Evolutionary conservation across 2,329 filamentous ascomycete genomes (phyloP).

Genomic region (Colletotrichum destructivum): DNA sequence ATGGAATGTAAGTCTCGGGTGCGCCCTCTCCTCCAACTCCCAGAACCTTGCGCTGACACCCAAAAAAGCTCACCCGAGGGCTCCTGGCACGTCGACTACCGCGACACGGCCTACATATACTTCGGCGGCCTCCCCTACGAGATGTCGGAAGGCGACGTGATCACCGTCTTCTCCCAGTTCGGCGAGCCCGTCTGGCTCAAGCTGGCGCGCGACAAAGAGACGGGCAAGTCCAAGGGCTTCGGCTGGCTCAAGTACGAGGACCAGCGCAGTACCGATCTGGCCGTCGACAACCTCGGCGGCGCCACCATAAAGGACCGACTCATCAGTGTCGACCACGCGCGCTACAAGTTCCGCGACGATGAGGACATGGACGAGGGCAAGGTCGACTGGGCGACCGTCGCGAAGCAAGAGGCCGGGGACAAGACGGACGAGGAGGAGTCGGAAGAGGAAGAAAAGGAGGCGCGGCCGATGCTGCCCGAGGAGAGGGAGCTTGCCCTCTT

Average conservation of each 20-base stretch:
- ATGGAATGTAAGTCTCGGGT: conserved; percentile 75
- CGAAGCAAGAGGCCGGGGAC: conserved; percentile 66
- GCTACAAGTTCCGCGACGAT: conserved; percentile 91
- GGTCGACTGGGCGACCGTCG: conserved; percentile 73
- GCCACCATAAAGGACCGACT: conserved; percentile 85
- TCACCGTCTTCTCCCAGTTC: conserved; percentile 97
- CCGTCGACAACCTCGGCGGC: conserved; percentile 95
- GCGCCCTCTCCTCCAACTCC: background rate
- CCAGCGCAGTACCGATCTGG: conserved; percentile 94
- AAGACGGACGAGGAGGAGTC: conserved; percentile 62
- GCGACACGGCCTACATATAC: conserved; percentile 96
- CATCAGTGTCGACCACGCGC: conserved; percentile 90
- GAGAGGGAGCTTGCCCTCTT: conserved; percentile 84
- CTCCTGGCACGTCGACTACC: conserved; percentile 98
- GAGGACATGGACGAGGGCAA: conserved; percentile 74
- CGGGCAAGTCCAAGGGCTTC: conserved; percentile 94
- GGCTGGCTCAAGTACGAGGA: conserved; percentile 99
- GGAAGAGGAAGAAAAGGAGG: conserved; percentile 57
- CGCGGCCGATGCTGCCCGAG: conserved; percentile 80
- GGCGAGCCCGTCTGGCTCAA: conserved; percentile 96
- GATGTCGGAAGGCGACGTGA: conserved; percentile 93
- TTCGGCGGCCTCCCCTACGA: conserved; percentile 95
- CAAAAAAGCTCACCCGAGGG: conserved; percentile 79
- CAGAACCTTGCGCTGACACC: conserved; percentile 46
- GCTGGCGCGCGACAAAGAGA: conserved; percentile 93